A percentile compares a stretch with the other conserved stretches of the same genome.
phyloP scores from a whole-genome alignment of 306 rosid species.

The Lathyrus sativus region DNA sequence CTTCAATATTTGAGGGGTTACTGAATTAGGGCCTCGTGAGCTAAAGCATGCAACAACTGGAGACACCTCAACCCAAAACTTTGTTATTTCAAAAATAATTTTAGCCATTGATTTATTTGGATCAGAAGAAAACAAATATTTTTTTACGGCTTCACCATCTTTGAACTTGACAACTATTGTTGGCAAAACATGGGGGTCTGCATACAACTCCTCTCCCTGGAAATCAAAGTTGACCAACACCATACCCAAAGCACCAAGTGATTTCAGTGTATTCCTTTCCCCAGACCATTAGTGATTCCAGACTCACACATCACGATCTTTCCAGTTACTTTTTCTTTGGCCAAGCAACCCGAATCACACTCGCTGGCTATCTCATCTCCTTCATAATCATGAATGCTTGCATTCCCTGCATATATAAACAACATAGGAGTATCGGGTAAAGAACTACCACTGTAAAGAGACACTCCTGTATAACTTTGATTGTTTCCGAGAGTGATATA shows the following conservation, averaged over 20 bases:
- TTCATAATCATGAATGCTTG: conserved; percentile 33
- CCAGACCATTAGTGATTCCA: conserved; percentile 39
- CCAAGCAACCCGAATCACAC: conserved; percentile 55
- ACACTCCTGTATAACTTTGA: no score
- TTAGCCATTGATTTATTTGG: conserved; percentile 49
- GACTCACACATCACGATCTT: conserved; percentile 71
- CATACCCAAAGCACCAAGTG: conserved; percentile 75
- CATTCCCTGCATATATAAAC: conserved; percentile 58
- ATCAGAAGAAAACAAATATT: conserved; percentile 42
- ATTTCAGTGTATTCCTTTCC: conserved; percentile 64
- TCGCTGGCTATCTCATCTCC: conserved; percentile 32
- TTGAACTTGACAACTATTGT: conserved; percentile 55
- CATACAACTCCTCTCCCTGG: conserved; percentile 57
- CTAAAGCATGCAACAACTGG: conserved; percentile 77
- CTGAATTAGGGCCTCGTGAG: conserved; percentile 67
- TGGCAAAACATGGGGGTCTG: conserved; percentile 45
- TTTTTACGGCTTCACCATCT: conserved; percentile 44
- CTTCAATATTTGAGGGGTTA: conserved; percentile 60
- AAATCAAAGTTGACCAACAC: conserved; percentile 50
- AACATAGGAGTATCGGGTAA: conserved; percentile 36
- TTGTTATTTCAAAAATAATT: conserved; percentile 59
- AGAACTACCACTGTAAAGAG: no score
- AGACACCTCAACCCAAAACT: conserved; percentile 59
- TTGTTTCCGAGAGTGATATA: no score
- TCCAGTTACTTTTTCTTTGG: conserved; percentile 49